phyloP scores from a whole-genome alignment of 2,329 filamentous ascomycete genomes.

The Aschersonia sp. region DNA sequence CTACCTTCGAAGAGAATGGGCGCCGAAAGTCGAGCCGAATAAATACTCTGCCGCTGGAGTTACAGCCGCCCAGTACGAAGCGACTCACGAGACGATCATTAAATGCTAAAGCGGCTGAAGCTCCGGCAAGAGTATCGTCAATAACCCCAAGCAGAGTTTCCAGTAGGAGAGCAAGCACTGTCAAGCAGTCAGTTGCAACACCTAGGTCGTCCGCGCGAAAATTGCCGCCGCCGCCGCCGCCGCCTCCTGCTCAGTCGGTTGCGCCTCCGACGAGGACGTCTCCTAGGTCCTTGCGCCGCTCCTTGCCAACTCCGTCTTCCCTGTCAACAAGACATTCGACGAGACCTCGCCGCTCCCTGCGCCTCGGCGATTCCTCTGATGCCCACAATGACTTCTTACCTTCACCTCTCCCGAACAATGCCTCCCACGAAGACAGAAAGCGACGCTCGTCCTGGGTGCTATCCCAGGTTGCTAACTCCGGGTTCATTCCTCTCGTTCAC shows the following conservation, averaged over 20 bases:
- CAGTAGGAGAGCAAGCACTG: slow-evolving; percentile 12
- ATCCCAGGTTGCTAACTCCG: slow-evolving; percentile 24
- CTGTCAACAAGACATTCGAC: slow-evolving; percentile 24
- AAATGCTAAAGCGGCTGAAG: slow-evolving; percentile 13
- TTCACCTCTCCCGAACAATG: slow-evolving; percentile 5
- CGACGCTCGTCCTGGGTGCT: slow-evolving; percentile 30
- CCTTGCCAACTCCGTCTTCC: slow-evolving; percentile 25
- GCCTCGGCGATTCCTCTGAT: slow-evolving; percentile 17
- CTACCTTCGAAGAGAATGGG: slow-evolving; percentile 65
- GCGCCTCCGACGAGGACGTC: slow-evolving; percentile 9
- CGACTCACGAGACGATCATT: slow-evolving; percentile 32
- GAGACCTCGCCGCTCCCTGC: slow-evolving; percentile 27
- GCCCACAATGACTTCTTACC: slow-evolving; percentile 4
- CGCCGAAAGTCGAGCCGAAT: slow-evolving; percentile 52
- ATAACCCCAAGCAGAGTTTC: slow-evolving; percentile 13
- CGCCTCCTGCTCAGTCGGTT: slow-evolving; percentile 6
- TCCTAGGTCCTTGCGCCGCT: slow-evolving; percentile 20
- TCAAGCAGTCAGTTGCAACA: slow-evolving; percentile 12
- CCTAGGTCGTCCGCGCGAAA: slow-evolving; percentile 17
- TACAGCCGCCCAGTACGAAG: slow-evolving; percentile 33
- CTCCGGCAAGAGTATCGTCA: slow-evolving; percentile 17
- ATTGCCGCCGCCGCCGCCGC: slow-evolving; percentile 5
- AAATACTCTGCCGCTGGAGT: slow-evolving; percentile 39
- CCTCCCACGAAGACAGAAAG: slow-evolving; percentile 8
- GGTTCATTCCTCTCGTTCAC: slow-evolving; percentile 41